Evolutionary conservation across 169 alveolate species (phyloP), one percentile per base, ranked within the genome.

Genomic region (Eimeria nieschulzi): DNA sequence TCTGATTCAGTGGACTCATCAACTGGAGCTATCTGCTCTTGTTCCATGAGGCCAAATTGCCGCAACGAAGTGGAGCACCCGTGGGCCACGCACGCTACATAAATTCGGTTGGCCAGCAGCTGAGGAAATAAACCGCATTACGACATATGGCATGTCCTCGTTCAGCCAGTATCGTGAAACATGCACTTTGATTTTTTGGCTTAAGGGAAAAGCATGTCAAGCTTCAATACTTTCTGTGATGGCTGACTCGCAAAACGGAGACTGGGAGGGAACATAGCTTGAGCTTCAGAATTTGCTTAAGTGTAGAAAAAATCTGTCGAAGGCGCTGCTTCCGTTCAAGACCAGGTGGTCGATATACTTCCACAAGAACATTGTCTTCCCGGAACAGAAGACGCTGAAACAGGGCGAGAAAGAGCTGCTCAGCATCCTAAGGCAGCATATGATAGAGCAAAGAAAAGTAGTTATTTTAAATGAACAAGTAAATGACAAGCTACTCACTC

Each of bases 51-150:
- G 78, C 90, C 90, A 39, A 82, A 82, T 19, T 73, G 61, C 21
- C 90, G 75, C 79, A 82, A 3, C 5, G 78, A 73, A 7, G 55
- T 39, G 15, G 90, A 82, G 78, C 90, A 82, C 13, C 90, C 76
- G 51, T 82, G 90, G 63, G 90, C 78, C 59, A 82, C 90, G 90
- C 90, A 82, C 21, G 90, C 90, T 17, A 82, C 64, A 76, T 82
- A 82, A 7, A 82, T 63, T 33, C 90, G 78, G 19, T 82, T 73
- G 5, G 90, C 90, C 90, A 82, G 53, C 19, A 82, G 90, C 90
- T 82, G 90, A 17, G 78, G 78, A 39, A 63, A 61, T 2, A 26
- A 82, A 1, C 8, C 15, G 88, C 66, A 17, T 39, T 33, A 46
- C 59, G 23, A 61, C 55, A 5, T 46, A 46, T 19, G 21, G 75